These are phyloP conservation scores for Coprinopsis strossmayeri DNA, from an alignment of 768 basidiomycete genomes.

Conservation along the genomic window DNA sequence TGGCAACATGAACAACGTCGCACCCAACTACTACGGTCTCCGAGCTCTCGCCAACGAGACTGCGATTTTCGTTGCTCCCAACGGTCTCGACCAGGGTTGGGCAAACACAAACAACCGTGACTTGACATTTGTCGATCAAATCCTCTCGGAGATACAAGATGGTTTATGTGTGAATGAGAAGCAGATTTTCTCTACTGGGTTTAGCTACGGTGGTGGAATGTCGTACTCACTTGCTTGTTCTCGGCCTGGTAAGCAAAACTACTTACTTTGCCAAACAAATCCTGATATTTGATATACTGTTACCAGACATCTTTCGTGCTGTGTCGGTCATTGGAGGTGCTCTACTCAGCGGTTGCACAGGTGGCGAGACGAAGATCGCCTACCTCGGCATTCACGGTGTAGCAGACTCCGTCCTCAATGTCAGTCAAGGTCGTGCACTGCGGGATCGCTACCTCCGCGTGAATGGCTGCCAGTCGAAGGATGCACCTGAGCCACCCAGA, in stretches of 20 bases:
- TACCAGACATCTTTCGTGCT: conserved; percentile 3
- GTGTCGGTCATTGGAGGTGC: conserved; percentile 6
- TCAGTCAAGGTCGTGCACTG: conserved; percentile 1
- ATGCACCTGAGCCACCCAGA: not conserved
- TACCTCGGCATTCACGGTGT: conserved; percentile 9
- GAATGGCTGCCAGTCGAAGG: conserved; percentile 8
- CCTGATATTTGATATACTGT: not conserved
- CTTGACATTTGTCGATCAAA: conserved; percentile 2
- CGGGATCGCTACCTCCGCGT: conserved; percentile 8
- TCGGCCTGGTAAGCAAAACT: not conserved
- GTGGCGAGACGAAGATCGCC: conserved; percentile 3
- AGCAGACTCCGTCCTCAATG: conserved; percentile 3
- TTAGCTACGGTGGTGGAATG: conserved; percentile 9
- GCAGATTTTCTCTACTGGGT: conserved; percentile 7
- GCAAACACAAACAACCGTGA: conserved; percentile 6
- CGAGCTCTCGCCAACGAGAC: conserved; percentile 3
- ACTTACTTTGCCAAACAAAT: not conserved
- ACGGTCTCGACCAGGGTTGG: conserved; percentile 6
- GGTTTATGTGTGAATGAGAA: conserved; percentile 4
- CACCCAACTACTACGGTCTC: conserved; percentile 6
- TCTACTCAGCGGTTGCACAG: conserved; percentile 5
- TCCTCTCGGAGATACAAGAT: conserved; percentile 3
- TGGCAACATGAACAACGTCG: conserved; percentile 8
- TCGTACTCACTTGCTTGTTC: conserved; percentile 8
- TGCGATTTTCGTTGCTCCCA: conserved; percentile 7